These are phyloP conservation scores for Wallacemonas sp. DNA, from an alignment of 208 protist genomes.

Conservation along the genomic window DNA sequence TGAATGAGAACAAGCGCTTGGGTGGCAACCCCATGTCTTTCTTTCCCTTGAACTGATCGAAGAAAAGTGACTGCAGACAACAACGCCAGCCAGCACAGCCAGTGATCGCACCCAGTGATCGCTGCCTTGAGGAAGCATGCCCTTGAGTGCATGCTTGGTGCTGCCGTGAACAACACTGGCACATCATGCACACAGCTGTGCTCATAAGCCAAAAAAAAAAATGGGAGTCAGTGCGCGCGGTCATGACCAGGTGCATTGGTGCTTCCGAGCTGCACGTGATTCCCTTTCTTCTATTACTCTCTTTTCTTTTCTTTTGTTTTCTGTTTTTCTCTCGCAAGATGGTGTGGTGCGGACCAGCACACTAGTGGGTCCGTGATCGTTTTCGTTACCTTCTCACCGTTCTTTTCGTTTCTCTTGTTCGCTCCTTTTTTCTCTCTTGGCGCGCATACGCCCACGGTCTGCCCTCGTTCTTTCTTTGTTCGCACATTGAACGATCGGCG, in stretches of 20 bases:
- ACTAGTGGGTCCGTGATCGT: neutral
- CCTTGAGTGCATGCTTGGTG: no score
- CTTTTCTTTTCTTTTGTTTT: neutral
- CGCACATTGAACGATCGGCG: no score
- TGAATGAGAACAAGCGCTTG: slow-evolving; percentile 48
- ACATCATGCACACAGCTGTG: no score
- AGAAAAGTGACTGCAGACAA: neutral
- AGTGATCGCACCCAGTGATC: neutral
- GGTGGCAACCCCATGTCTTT: slow-evolving; percentile 41
- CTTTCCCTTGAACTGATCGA: slow-evolving; percentile 22
- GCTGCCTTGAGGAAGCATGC: neutral
- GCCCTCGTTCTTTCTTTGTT: no score
- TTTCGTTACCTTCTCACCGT: slow-evolving; percentile 9
- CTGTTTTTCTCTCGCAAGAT: neutral
- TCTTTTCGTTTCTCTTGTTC: slow-evolving; percentile 3
- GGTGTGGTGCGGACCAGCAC: no score
- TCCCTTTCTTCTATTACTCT: slow-evolving; percentile 1
- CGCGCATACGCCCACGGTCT: no score
- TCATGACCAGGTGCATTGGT: no score
- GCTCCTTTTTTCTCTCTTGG: neutral
- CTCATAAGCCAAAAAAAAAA: neutral
- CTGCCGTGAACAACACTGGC: no score
- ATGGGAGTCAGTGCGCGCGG: no score
- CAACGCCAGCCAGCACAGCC: neutral
- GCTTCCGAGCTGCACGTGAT: no score